phyloP scores from a whole-genome alignment of 2,329 filamentous ascomycete species.

The Trichoderma sp. region DNA sequence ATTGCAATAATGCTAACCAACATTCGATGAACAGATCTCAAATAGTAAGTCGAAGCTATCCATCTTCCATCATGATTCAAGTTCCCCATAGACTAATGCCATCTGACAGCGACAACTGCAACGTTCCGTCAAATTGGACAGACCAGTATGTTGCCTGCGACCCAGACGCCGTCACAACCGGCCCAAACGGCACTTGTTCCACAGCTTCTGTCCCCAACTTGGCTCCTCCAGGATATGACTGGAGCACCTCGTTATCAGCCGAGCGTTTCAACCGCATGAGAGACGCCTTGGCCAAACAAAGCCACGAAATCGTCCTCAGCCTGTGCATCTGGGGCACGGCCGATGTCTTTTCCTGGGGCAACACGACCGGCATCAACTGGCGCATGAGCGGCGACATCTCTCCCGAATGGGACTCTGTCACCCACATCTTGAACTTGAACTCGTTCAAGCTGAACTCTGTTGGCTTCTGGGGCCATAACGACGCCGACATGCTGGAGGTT shows the following conservation, averaged over 20 bases:
- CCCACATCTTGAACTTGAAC: constrained; percentile 51
- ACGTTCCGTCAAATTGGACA: constrained; percentile 42
- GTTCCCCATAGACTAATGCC: not conserved
- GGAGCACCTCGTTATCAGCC: constrained; percentile 36
- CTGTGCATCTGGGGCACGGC: constrained; percentile 58
- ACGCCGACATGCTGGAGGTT: constrained; percentile 54
- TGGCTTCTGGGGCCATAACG: constrained; percentile 53
- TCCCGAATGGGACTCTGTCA: constrained; percentile 39
- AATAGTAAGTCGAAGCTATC: constrained; percentile 17
- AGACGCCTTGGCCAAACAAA: constrained; percentile 49
- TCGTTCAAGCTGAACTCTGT: constrained; percentile 47
- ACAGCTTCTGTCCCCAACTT: constrained; percentile 10
- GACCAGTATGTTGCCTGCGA: constrained; percentile 38
- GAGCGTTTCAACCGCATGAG: constrained; percentile 53
- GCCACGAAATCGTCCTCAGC: constrained; percentile 51
- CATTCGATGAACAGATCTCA: constrained; percentile 22
- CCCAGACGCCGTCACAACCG: constrained; percentile 27
- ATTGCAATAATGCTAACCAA: not conserved
- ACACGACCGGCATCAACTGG: constrained; percentile 50
- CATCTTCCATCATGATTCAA: not conserved
- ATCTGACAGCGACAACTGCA: constrained; percentile 51
- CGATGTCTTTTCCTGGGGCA: constrained; percentile 53
- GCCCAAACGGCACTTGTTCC: constrained; percentile 25
- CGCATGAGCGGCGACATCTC: constrained; percentile 48
- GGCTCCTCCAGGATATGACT: constrained; percentile 31